Percentiles rank a stretch among this genome's conserved stretches.
Evolutionary conservation across 2,329 filamentous ascomycete species (phyloP).

Genomic region (Colletotrichum spinosum): DNA sequence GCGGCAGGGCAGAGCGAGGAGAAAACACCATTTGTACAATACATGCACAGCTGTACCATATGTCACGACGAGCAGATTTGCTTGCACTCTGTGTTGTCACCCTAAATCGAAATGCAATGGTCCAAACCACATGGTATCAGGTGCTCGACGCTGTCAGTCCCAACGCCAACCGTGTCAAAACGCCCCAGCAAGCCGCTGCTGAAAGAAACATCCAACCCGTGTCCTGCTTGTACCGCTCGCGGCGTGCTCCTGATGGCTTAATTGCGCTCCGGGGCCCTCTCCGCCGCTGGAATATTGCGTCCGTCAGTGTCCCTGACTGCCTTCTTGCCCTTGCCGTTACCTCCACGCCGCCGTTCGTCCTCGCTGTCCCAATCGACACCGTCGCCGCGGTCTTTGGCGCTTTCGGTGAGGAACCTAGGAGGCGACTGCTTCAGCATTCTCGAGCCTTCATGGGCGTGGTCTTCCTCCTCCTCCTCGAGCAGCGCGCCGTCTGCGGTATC

Average conservation of each 20-base stretch:
- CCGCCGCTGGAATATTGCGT: constrained; percentile 62
- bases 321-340: constrained; percentile 58
- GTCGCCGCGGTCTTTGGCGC: constrained; percentile 42
- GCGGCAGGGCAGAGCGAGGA: neutral
- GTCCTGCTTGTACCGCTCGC: neutral
- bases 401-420: constrained; percentile 40
- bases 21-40: constrained; percentile 46
- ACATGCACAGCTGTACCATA: constrained; percentile 50
- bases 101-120: constrained; percentile 21
- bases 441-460: constrained; percentile 64
- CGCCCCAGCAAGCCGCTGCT: constrained; percentile 23
- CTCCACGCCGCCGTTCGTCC: constrained; percentile 54
- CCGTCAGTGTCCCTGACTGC: constrained; percentile 62
- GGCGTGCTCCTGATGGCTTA: neutral
- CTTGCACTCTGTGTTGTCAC: constrained; percentile 25
- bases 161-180: constrained; percentile 14
- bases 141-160: constrained; percentile 28
- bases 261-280: constrained; percentile 57
- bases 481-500: constrained; percentile 79
- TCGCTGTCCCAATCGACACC: constrained; percentile 58
- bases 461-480: constrained; percentile 66
- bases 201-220: neutral
- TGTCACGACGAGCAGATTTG: constrained; percentile 40
- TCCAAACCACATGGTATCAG: constrained; percentile 36
- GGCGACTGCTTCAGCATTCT: constrained; percentile 65